These are phyloP conservation scores for Melaleuca quinquenervia DNA, from an alignment of 345 rosid species.

Conservation along the genomic window DNA sequence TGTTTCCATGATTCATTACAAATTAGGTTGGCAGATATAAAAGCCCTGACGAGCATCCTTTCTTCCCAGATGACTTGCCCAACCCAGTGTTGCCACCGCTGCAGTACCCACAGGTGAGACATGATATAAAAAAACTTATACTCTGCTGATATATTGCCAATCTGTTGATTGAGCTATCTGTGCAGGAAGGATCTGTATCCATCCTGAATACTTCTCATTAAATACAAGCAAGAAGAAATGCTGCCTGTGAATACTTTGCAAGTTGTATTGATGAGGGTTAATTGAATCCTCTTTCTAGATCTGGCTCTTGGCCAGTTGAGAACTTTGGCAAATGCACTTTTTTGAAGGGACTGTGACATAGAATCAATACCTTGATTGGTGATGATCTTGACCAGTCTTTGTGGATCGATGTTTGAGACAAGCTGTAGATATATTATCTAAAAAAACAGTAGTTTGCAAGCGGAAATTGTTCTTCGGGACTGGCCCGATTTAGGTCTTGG, in stretches of 20 bases:
- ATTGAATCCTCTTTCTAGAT: background rate
- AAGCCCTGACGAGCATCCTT: constrained; percentile 91
- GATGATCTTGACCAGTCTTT: background rate
- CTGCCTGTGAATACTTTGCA: background rate
- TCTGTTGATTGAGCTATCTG: background rate
- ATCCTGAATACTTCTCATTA: background rate
- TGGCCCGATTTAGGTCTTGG: background rate
- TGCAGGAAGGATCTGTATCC: background rate
- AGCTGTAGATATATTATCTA: background rate
- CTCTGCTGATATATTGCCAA: background rate
- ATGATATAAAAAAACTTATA: background rate
- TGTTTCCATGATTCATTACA: background rate
- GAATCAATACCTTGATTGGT: background rate
- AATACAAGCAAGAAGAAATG: background rate
- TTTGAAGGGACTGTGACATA: background rate
- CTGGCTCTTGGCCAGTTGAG: background rate
- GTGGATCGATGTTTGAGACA: background rate
- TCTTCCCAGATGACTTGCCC: constrained; percentile 67
- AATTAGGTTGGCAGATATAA: constrained; percentile 71
- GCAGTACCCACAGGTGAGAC: constrained; percentile 57
- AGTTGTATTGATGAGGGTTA: background rate
- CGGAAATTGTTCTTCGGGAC: background rate
- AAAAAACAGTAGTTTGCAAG: background rate
- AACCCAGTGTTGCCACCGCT: constrained; percentile 70
- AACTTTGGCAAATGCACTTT: background rate